Conservation (phyloP, 1,284 basidiomycete species). For the Ceratobasidium sp. region DNA sequence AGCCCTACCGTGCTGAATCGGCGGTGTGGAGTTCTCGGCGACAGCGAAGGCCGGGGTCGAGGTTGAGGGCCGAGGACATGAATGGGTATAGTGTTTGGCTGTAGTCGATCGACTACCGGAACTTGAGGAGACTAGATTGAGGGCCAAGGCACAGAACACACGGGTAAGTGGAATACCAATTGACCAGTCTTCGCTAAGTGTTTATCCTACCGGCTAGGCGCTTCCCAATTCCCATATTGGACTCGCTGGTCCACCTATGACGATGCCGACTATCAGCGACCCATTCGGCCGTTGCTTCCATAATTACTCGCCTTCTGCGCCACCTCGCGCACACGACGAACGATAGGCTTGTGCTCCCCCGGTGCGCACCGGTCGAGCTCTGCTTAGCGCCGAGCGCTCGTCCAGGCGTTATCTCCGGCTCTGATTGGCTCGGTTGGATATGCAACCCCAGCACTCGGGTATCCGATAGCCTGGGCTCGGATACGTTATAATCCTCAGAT, state of each 20-base stretch:
- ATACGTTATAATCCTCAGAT: slow-evolving; percentile 20
- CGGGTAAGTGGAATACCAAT: neutral
- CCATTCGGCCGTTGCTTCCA: slow-evolving; percentile 4
- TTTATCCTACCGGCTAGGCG: neutral
- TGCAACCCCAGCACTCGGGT: slow-evolving; percentile 10
- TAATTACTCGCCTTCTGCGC: neutral
- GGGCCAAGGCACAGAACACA: neutral
- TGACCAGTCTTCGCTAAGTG: neutral
- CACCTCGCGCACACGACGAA: neutral
- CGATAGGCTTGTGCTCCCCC: neutral
- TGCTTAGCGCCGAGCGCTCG: slow-evolving; percentile 15
- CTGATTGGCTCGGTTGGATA: slow-evolving; percentile 37
- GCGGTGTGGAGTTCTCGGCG: neutral
- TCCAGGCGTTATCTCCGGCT: slow-evolving; percentile 14
- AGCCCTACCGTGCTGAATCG: neutral
- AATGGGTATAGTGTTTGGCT: no score
- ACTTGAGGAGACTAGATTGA: neutral
- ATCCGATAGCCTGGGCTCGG: slow-evolving; percentile 23
- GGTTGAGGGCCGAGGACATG: no score
- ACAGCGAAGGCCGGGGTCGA: neutral
- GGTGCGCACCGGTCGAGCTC: neutral
- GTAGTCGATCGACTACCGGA: neutral
- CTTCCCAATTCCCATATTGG: neutral
- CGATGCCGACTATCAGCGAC: neutral
- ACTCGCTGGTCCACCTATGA: neutral